Base-by-base conservation (phyloP, 768 basidiomycete species). In the Russula lepida region DNA sequence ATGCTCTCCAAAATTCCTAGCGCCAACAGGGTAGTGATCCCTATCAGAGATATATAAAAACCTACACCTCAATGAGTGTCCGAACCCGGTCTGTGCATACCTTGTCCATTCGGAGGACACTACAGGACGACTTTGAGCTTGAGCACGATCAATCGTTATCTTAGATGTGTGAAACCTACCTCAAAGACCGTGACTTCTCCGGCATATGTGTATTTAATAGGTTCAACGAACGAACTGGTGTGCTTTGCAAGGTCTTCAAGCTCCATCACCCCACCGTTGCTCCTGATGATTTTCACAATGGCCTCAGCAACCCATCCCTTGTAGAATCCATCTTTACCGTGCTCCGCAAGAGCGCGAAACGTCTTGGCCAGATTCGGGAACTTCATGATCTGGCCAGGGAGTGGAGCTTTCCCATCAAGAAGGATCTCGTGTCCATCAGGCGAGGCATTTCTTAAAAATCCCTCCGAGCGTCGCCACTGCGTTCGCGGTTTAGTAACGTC, bases 101-200 rank as follows among this genome's bases (percentile, higher is more conserved):
- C 95, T 81, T 98, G 95, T 9, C 95, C 94, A 71, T 97, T 98
- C 0, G 95, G 95, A 8, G 95, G 95, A 68, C 93, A 95, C 92
- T 66, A 33, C 12, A 47, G 25, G 6, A 48, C 17, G 39, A 3
- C 21, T 43, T 39, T 54, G 50, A 1, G 15, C 6, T 15, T 33
- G 33, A 54, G 41, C 66, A 56, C 21, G 63, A 33, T 54, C 5
- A 33, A 32, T 19, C 23, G 21, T 54, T 23, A 19, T 33, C 21
- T 39, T 17, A 30, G 62, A 48, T 7, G 32, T 15, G 13, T 11
- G 15, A 32, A 43, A 54, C 77, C 62, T 67, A 89, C 93, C 81
- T 99, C 95, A 71, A 92, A 92, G 0, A 98, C 77, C 0, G 93
- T 92, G 7, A 98, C 88, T 60, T 93, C 89, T 8, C 80, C 77